Base-by-base conservation (phyloP, 2,329 filamentous ascomycete genomes). In the Fusarium hainanense region DNA sequence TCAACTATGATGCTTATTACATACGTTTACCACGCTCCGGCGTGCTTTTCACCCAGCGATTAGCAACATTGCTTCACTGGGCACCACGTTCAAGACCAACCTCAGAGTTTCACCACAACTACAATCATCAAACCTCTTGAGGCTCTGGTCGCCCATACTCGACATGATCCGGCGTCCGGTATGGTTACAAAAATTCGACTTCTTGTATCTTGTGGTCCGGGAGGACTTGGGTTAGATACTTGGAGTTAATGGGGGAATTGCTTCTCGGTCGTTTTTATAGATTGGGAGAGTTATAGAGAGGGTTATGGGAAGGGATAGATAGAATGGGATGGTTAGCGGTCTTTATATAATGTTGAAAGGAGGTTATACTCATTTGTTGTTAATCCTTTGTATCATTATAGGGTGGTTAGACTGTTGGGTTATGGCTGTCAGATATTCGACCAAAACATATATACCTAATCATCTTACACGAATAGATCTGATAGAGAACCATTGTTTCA, bases 81-180 rank as follows among this genome's bases (percentile, higher is more conserved):
- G 68, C 44, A 54, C 58, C 68, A 71, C 68, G 68, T 70, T 70
- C 34, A 46, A 54, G 68, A 64, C 58, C 68, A 68, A 23, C 32
- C 44, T 52, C 21, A 34, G 42, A 52, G 64, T 49, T 52, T 47
- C 23, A 18, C 23, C 41, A 18, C 13, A 23, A 10, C 16, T 41
- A 44, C 54, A 63, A 52, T 7, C 32, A 48, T 37, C 44, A 14
- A 47, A 47, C 11, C 25, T 50, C 43, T 25, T 32, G 27, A 21
- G 60, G 43, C 21, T 34, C 52, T 49, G 68, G 68, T 69, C 65
- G 25, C 46, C 68, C 63, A 70, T 70, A 52, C 68, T 54, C 46
- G 55, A 65, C 44, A 57, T 13, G 55, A 67, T 48, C 57, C 63
- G 27, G 34, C 48, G 63, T 44, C 54, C 20, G 27, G 58, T 68